These are phyloP conservation scores for Pistacia integerrima DNA, from an alignment of 345 rosid species.

Conservation along the genomic window DNA sequence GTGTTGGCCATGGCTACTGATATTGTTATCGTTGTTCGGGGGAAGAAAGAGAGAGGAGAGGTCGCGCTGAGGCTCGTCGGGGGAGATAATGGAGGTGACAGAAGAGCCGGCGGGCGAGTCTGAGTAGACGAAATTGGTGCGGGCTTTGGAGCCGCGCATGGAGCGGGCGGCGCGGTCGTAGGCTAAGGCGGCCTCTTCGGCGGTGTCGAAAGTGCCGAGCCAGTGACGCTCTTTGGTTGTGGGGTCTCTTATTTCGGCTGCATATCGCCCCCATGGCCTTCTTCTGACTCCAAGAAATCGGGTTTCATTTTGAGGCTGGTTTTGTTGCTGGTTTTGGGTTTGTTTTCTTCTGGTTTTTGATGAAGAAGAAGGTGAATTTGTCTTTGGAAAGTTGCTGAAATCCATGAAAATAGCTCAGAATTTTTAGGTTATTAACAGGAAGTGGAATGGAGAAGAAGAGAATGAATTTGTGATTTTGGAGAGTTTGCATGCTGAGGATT, in stretches of 20 bases:
- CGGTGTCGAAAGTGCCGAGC: constrained; percentile 91
- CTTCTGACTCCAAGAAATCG: constrained; percentile 91
- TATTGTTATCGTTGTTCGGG: neutral
- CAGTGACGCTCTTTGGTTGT: constrained; percentile 90
- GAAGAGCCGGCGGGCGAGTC: constrained; percentile 88
- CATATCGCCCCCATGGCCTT: constrained; percentile 96
- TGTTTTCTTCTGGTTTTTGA: constrained; percentile 66
- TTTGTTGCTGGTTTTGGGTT: constrained; percentile 31
- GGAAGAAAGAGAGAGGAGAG: constrained; percentile 49
- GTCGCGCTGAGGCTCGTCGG: constrained; percentile 68
- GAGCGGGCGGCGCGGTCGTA: constrained; percentile 92
- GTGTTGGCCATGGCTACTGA: neutral
- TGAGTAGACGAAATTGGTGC: constrained; percentile 89
- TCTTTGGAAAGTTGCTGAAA: constrained; percentile 28
- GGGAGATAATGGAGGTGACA: constrained; percentile 82
- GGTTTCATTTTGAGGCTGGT: constrained; percentile 33
- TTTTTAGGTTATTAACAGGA: neutral
- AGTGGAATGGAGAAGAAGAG: constrained; percentile 11
- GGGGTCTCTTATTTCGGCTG: constrained; percentile 94
- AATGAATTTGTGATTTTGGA: neutral
- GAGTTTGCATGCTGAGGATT: constrained; percentile 27
- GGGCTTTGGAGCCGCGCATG: constrained; percentile 81
- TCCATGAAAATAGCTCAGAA: constrained; percentile 28
- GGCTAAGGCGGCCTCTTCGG: constrained; percentile 90
- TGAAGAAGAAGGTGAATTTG: constrained; percentile 41